These are phyloP conservation scores for Wickerhamomyces bisporus DNA, from an alignment of 805 yeast species.

Conservation along the genomic window DNA sequence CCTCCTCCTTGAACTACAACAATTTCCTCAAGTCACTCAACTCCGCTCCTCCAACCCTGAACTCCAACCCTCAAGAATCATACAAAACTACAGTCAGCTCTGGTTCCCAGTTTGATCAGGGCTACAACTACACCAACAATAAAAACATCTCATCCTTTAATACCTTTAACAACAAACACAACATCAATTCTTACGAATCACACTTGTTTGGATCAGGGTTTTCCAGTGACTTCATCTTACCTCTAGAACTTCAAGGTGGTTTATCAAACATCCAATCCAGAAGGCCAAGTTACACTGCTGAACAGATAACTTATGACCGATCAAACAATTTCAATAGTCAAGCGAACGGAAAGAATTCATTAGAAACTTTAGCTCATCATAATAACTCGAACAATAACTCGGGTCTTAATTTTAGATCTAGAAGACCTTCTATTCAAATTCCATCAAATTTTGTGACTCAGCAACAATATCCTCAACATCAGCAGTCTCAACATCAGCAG, in stretches of 20 bases:
- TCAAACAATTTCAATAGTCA: slow-evolving; percentile 8
- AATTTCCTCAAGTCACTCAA: slow-evolving; percentile 9
- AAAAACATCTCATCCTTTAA: neutral
- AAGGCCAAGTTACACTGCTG: slow-evolving; percentile 74
- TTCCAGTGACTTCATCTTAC: slow-evolving; percentile 28
- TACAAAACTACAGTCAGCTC: no score
- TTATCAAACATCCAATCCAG: slow-evolving; percentile 57
- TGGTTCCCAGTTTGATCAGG: neutral
- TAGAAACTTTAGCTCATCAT: slow-evolving; percentile 12
- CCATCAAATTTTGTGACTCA: slow-evolving; percentile 5
- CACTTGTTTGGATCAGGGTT: neutral
- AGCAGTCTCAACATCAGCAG: slow-evolving; percentile 5
- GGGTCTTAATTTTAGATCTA: slow-evolving; percentile 17
- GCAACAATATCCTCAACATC: slow-evolving; percentile 6
- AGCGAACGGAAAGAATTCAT: slow-evolving; percentile 6
- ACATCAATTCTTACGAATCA: slow-evolving; percentile 6
- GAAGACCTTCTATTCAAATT: slow-evolving; percentile 22
- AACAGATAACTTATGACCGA: slow-evolving; percentile 29
- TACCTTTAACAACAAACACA: slow-evolving; percentile 1
- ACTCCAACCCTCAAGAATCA: slow-evolving; percentile 4
- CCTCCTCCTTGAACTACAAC: slow-evolving; percentile 14
- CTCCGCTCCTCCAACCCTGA: slow-evolving; percentile 3
- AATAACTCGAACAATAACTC: slow-evolving; percentile 14
- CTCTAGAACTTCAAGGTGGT: slow-evolving; percentile 61
- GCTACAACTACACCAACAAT: neutral